Conservation (phyloP, 2,329 filamentous ascomycete species). For the Helminthosporium solani region DNA sequence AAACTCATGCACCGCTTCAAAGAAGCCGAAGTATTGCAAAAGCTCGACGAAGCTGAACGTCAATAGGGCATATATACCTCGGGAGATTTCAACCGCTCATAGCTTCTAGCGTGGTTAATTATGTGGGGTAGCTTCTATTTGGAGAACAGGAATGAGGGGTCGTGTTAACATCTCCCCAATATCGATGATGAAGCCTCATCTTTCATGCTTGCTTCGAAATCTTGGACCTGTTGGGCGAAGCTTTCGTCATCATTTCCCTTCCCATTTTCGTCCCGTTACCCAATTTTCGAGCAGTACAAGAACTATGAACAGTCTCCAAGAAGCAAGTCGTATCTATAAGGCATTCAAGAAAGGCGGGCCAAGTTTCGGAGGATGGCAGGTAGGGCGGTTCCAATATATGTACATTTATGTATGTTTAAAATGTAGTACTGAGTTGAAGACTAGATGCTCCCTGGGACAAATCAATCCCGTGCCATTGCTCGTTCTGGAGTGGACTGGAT, state of each 20-base stretch:
- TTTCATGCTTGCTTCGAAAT: background rate
- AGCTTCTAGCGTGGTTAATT: background rate
- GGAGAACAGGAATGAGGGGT: slow-evolving; percentile 4
- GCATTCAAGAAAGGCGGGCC: slow-evolving; percentile 52
- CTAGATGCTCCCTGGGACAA: slow-evolving; percentile 55
- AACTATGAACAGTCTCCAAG: slow-evolving; percentile 51
- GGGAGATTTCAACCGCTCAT: too few relatives aligned
- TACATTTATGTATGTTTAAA: background rate
- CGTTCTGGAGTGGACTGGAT: slow-evolving; percentile 57
- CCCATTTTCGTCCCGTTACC: background rate
- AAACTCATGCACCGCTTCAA: slow-evolving; percentile 81
- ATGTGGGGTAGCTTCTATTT: slow-evolving; percentile 18
- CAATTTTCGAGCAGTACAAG: slow-evolving; percentile 4
- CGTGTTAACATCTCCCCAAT: slow-evolving; percentile 1
- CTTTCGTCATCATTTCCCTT: background rate
- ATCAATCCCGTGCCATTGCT: slow-evolving; percentile 55
- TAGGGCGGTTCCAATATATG: slow-evolving; percentile 23
- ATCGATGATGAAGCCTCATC: slow-evolving; percentile 15
- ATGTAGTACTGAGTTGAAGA: background rate
- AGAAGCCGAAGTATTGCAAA: slow-evolving; percentile 62
- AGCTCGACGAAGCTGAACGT: slow-evolving; percentile 61
- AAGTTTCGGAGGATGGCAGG: slow-evolving; percentile 60
- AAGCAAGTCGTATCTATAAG: slow-evolving; percentile 55
- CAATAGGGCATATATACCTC: slow-evolving; percentile 6
- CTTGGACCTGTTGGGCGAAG: background rate